Evolutionary conservation across 2,329 filamentous ascomycete species (phyloP).

Genomic region (Orbilia blumenaviensis): DNA sequence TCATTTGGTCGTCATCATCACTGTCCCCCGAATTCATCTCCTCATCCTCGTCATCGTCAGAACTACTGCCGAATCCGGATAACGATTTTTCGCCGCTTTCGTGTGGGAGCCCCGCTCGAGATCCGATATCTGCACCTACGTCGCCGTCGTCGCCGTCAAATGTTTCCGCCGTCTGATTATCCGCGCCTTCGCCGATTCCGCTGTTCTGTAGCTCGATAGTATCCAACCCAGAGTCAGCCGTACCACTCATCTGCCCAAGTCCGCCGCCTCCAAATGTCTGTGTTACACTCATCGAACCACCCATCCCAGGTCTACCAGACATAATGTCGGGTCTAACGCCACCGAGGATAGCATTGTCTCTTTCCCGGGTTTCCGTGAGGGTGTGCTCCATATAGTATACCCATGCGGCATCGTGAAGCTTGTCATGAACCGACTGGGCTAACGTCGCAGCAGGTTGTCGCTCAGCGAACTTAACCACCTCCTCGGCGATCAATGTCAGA

Average conservation of each 20-base stretch:
- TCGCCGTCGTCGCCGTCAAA: constrained; percentile 68
- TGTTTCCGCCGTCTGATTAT: constrained; percentile 64
- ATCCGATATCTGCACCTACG: constrained; percentile 61
- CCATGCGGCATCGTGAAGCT: constrained; percentile 89
- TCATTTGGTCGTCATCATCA: constrained; percentile 64
- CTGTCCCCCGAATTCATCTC: constrained; percentile 87
- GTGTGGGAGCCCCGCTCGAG: constrained; percentile 31
- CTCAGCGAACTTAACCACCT: constrained; percentile 98
- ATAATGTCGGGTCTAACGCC: constrained; percentile 92
- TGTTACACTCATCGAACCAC: constrained; percentile 58
- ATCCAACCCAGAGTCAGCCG: constrained; percentile 55
- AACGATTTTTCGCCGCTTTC: constrained; percentile 72
- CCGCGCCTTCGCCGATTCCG: constrained; percentile 51
- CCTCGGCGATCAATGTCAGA: constrained; percentile 93
- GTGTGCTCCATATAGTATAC: constrained; percentile 93
- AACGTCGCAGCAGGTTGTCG: constrained; percentile 88
- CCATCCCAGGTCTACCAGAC: constrained; percentile 71
- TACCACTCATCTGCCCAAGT: constrained; percentile 25
- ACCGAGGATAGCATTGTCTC: constrained; percentile 97
- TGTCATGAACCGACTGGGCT: constrained; percentile 83
- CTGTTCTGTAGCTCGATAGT: constrained; percentile 58
- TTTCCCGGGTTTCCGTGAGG: constrained; percentile 88
- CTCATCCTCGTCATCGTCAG: constrained; percentile 82
- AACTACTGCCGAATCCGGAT: constrained; percentile 92
- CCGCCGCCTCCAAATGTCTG: constrained; percentile 55